Conservation (phyloP, 2,329 filamentous ascomycete species). For the Colletotrichum noveboracense region DNA sequence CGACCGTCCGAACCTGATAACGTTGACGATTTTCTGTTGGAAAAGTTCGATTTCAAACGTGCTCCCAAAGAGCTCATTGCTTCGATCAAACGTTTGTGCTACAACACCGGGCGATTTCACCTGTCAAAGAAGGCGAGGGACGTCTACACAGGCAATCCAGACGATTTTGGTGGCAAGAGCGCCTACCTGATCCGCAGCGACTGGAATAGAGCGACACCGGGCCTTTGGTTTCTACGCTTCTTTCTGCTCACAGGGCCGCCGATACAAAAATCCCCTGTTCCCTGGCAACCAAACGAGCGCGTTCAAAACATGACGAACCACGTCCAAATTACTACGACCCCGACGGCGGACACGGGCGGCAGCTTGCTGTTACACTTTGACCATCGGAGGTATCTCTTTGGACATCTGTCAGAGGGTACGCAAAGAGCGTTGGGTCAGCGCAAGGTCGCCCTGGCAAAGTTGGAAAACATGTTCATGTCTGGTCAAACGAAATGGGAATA, state of each 20-base stretch:
- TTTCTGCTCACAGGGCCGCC: background rate
- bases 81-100: background rate
- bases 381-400: slow-evolving; percentile 83
- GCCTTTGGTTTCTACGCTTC: background rate
- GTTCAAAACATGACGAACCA: slow-evolving; percentile 69
- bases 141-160: background rate
- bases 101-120: background rate
- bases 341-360: slow-evolving; percentile 89
- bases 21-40: background rate
- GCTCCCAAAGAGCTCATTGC: background rate
- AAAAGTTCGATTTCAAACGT: background rate
- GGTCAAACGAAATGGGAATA: slow-evolving; percentile 78
- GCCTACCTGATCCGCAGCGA: background rate
- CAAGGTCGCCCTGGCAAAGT: slow-evolving; percentile 66
- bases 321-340: slow-evolving; percentile 79
- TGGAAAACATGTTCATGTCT: slow-evolving; percentile 82
- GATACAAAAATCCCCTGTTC: background rate
- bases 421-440: slow-evolving; percentile 78
- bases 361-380: slow-evolving; percentile 81
- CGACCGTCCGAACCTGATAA: background rate
- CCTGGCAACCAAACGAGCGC: background rate
- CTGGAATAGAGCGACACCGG: background rate
- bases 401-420: slow-evolving; percentile 81
- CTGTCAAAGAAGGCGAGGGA: background rate
- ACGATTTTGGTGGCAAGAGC: background rate